These are phyloP conservation scores for Leptomonas seymouri DNA, from an alignment of 208 protist species.

Conservation along the genomic window DNA sequence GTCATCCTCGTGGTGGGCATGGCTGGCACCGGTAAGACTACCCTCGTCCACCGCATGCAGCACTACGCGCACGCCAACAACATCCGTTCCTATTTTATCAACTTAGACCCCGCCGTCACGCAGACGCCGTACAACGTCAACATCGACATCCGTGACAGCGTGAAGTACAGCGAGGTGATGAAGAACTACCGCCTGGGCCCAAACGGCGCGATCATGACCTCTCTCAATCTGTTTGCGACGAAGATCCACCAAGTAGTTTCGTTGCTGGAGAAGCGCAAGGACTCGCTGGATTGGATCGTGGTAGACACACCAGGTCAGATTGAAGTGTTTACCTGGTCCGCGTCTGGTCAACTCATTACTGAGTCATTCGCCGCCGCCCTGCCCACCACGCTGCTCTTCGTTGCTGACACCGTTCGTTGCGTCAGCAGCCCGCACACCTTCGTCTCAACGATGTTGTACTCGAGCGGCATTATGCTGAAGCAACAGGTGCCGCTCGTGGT, in stretches of 20 bases:
- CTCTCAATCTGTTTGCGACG: constrained; percentile 99
- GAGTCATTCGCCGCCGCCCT: constrained; percentile 94
- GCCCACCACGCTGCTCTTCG: constrained; percentile 97
- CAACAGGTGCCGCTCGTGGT: constrained; percentile 97
- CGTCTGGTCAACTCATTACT: constrained; percentile 97
- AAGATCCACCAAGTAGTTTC: constrained; percentile 97
- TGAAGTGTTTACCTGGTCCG: constrained; percentile 99
- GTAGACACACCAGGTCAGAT: constrained; percentile 99
- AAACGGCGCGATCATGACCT: constrained; percentile 99
- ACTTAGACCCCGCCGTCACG: constrained; percentile 98
- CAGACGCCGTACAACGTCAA: constrained; percentile 96
- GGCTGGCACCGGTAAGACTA: constrained; percentile 99
- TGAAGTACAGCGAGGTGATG: constrained; percentile 99
- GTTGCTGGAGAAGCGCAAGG: constrained; percentile 82
- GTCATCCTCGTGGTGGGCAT: constrained; percentile 98
- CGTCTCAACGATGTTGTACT: constrained; percentile 99
- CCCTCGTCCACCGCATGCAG: constrained; percentile 97
- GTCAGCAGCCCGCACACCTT: constrained; percentile 95
- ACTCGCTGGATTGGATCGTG: constrained; percentile 93
- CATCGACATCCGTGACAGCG: constrained; percentile 99
- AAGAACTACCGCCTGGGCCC: constrained; percentile 97
- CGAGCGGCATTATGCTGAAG: constrained; percentile 98
- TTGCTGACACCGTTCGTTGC: constrained; percentile 97
- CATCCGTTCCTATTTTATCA: constrained; percentile 95
- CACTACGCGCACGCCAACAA: constrained; percentile 86